Percentiles rank a stretch among this genome's conserved stretches.
Conservation (phyloP, 139 green algal genomes). For the Yamagishiella unicocca region DNA sequence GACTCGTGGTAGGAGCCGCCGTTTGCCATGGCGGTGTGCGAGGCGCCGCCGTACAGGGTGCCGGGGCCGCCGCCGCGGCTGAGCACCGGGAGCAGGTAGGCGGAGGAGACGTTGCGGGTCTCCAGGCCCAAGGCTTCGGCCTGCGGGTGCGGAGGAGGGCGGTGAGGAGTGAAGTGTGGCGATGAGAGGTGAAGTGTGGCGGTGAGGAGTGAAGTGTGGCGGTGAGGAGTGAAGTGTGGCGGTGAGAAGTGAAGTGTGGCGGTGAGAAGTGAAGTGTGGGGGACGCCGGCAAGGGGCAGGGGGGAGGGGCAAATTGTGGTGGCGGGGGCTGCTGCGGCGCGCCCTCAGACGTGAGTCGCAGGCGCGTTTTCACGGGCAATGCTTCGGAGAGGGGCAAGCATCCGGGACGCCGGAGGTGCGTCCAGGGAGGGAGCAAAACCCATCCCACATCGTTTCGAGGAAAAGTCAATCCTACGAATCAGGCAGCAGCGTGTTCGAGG, state of each 20-base stretch:
- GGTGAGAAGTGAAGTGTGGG: not conserved
- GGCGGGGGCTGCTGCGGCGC: too few relatives aligned
- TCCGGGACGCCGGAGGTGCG: too few relatives aligned
- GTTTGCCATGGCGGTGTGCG: slow-evolving; percentile 3
- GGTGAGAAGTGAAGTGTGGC: not conserved
- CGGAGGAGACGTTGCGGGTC: slow-evolving; percentile 39
- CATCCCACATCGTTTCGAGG: too few relatives aligned
- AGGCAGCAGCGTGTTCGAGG: too few relatives aligned
- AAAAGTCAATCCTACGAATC: too few relatives aligned
- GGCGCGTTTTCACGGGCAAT: too few relatives aligned
- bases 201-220: not conserved
- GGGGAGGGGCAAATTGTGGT: too few relatives aligned
- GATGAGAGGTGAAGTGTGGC: not conserved
- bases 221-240: not conserved
- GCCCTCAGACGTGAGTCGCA: too few relatives aligned
- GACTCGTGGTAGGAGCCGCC: slow-evolving; percentile 37
- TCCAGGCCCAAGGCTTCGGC: slow-evolving; percentile 43
- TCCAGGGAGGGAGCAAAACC: too few relatives aligned
- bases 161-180: not conserved
- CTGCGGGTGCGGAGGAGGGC: not conserved
- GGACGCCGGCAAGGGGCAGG: too few relatives aligned
- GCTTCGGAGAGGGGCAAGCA: too few relatives aligned
- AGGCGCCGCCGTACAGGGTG: not conserved
- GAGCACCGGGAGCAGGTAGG: slow-evolving; percentile 35
- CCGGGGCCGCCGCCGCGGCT: not conserved